Conservation (phyloP, 805 yeast species). For the Starmerella tilneyi region DNA sequence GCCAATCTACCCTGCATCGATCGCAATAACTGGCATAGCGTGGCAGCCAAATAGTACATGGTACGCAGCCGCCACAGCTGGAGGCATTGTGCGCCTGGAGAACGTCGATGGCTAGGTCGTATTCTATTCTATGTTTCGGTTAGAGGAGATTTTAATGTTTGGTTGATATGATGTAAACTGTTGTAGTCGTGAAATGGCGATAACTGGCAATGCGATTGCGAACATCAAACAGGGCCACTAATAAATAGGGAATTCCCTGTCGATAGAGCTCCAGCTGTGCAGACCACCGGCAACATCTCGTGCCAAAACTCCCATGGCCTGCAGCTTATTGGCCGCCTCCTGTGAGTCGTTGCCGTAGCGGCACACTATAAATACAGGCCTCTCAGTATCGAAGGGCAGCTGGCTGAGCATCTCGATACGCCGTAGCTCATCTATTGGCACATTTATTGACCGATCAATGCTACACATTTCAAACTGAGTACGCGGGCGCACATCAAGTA, state of each 20-base stretch:
- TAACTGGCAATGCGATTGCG: neutral
- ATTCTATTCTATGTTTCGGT: too few species aligned
- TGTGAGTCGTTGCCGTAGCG: constrained; percentile 89
- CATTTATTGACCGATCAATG: constrained; percentile 48
- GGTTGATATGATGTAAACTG: too few species aligned
- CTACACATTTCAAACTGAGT: constrained; percentile 64
- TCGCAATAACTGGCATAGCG: constrained; percentile 40
- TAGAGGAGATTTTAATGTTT: too few species aligned
- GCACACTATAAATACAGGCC: constrained; percentile 55
- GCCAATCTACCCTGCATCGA: constrained; percentile 39
- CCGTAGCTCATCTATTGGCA: constrained; percentile 49
- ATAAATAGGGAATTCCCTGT: constrained; percentile 53
- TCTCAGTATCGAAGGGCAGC: constrained; percentile 18
- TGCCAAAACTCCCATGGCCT: constrained; percentile 43
- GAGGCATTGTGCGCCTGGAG: constrained; percentile 42
- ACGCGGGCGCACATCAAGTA: constrained; percentile 71
- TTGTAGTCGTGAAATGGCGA: too few species aligned
- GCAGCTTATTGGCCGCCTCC: constrained; percentile 51
- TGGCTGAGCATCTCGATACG: constrained; percentile 27
- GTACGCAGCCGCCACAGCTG: constrained; percentile 44
- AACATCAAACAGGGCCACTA: constrained; percentile 24
- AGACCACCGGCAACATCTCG: constrained; percentile 74
- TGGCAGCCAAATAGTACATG: constrained; percentile 54
- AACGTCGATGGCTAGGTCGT: constrained; percentile 15
- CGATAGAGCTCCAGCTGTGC: constrained; percentile 55